Base-by-base conservation (phyloP, 2,329 filamentous ascomycete species). In the Thelonectria discophora region DNA sequence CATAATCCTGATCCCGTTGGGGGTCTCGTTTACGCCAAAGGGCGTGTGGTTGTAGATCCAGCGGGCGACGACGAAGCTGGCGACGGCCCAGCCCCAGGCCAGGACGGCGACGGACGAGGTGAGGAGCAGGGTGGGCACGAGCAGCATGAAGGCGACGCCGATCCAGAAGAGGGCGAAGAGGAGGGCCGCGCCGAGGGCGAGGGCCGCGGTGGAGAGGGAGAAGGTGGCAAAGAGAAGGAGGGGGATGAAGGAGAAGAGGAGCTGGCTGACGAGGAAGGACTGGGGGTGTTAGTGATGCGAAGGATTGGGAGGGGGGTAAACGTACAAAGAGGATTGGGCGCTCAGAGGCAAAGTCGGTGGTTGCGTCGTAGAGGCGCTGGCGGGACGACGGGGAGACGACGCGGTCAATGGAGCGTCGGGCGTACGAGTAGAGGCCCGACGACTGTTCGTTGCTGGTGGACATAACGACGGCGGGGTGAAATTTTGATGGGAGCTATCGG, bases 311-410 rank as follows among this genome's bases (percentile, higher is more conserved):
- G 47, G 21, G n/a, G 3, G 15, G 1, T 20, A 75, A 10, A 47
- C 88, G 20, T 80, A 92, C 90, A 57, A 90, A 88, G 45, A 93
- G 79, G 64, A 92, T 79, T 2, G 92, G 92, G 58, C 90, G 88
- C 50, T 83, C 79, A 6, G 82, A 76, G 15, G 88, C 86, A 70
- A 91, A 90, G 5, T 78, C 73, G 37, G 81, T 79, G 27, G 85
- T 75, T 46, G 79, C 81, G 15, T 84, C 79, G 67, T 88, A 82
- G 43, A 86, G 80, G 58, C 82, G 80, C 64, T 86, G 82, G 51
- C 90, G 84, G 61, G 84, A 84, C 37, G 86, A 79, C 0, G 89
- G 88, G 46, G 87, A 84, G 45, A 92, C 80, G 68, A 83, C 70
- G 65, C 80, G 79, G 70, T 86, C 78, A 55, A 84, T 68, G 56